Conservation (phyloP, 805 yeast genomes). For the Myxozyma geophila region DNA sequence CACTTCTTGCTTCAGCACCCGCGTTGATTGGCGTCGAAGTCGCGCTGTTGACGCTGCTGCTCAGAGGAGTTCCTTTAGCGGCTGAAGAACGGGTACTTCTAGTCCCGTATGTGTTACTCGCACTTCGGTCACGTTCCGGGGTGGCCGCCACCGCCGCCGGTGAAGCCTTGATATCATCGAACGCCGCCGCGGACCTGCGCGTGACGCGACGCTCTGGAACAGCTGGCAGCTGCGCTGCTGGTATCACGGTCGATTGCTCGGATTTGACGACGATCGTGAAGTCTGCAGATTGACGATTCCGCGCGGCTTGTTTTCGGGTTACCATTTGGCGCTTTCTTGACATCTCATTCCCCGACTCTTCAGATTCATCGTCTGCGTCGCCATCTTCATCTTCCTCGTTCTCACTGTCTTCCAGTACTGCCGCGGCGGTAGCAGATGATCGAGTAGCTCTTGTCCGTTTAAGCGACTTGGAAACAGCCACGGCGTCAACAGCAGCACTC, state of each 20-base stretch:
- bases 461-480: not conserved
- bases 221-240: not conserved
- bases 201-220: conserved; percentile 10
- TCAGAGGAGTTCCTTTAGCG: not conserved
- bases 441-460: not conserved
- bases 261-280: not conserved
- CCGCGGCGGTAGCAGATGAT: too few species aligned
- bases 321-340: not conserved
- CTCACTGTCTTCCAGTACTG: not conserved
- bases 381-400: not conserved
- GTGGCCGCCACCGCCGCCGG: not conserved
- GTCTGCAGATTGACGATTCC: not conserved
- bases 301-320: not conserved
- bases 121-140: conserved; percentile 1
- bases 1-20: not conserved
- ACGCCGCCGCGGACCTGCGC: conserved; percentile 12
- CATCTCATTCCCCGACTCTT: not conserved
- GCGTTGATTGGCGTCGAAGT: not conserved
- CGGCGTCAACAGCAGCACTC: not conserved
- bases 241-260: not conserved
- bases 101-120: conserved; percentile 4
- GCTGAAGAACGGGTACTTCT: conserved; percentile 1
- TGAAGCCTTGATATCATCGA: not conserved
- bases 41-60: too few species aligned
- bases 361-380: not conserved